phyloP scores from a whole-genome alignment of 371 early-diverging fungal species.

The Apophysomyces elegans region DNA sequence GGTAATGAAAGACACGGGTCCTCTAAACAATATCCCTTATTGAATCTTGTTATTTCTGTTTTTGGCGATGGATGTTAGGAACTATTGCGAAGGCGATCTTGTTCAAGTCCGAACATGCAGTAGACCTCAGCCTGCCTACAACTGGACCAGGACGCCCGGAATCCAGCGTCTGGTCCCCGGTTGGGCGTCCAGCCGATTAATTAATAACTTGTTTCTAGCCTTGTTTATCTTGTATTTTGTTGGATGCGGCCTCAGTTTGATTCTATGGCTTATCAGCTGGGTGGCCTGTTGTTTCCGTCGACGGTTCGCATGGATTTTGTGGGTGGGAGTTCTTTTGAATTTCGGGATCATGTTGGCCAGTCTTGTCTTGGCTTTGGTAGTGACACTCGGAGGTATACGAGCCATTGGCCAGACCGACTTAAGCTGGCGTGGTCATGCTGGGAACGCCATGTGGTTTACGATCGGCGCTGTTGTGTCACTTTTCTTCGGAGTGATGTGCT shows the following conservation, averaged over 20 bases:
- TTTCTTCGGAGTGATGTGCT: constrained; percentile 16
- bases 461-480: constrained; percentile 22
- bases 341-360: constrained; percentile 38
- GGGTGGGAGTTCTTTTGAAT: constrained; percentile 31
- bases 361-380: constrained; percentile 30
- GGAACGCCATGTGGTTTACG: constrained; percentile 23
- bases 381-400: constrained; percentile 27
- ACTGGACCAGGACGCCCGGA: constrained; percentile 43
- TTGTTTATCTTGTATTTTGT: constrained; percentile 43
- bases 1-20: constrained; percentile 28
- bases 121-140: constrained; percentile 32
- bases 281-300: constrained; percentile 31
- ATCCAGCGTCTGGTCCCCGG: constrained; percentile 22
- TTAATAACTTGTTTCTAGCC: constrained; percentile 32
- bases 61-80: constrained; percentile 11
- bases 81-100: constrained; percentile 17
- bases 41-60: no score
- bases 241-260: constrained; percentile 35
- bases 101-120: constrained; percentile 12
- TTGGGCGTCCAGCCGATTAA: constrained; percentile 15
- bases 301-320: constrained; percentile 26
- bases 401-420: constrained; percentile 17
- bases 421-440: constrained; percentile 15
- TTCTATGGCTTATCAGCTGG: constrained; percentile 42
- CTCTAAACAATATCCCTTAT: no score